phyloP scores from a whole-genome alignment of 2,329 filamentous ascomycete species.

The Tolypocladium ophioglossoides region DNA sequence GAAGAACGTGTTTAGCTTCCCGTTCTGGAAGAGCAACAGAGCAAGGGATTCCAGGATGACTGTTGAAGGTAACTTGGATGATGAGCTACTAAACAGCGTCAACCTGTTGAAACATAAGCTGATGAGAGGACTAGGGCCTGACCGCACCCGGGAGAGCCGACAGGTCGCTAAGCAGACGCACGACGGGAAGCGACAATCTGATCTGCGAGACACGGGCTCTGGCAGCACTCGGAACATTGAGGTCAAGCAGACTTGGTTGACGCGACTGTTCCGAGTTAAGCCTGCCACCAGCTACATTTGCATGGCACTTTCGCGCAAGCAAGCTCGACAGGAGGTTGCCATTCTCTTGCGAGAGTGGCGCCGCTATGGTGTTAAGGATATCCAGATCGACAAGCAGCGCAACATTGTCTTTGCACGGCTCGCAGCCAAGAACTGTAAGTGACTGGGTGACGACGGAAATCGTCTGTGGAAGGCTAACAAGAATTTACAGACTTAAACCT shows the following conservation, averaged over 20 bases:
- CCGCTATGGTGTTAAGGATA: slow-evolving; percentile 67
- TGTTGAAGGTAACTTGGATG: slow-evolving; percentile 26
- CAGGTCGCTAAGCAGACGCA: neutral
- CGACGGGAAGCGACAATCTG: slow-evolving; percentile 9
- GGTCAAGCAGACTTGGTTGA: slow-evolving; percentile 75
- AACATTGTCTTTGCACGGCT: slow-evolving; percentile 75
- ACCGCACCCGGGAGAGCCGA: neutral
- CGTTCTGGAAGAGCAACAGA: slow-evolving; percentile 44
- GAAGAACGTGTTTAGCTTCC: slow-evolving; percentile 42
- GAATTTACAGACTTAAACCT: slow-evolving; percentile 57
- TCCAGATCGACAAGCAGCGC: slow-evolving; percentile 67
- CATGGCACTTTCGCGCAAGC: slow-evolving; percentile 56
- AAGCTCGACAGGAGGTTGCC: slow-evolving; percentile 67
- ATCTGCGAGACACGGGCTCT: slow-evolving; percentile 24
- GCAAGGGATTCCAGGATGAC: slow-evolving; percentile 32
- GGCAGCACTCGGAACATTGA: slow-evolving; percentile 44
- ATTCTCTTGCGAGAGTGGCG: slow-evolving; percentile 71
- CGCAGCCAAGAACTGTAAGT: slow-evolving; percentile 66
- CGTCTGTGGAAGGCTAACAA: slow-evolving; percentile 8
- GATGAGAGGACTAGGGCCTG: neutral
- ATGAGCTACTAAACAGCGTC: neutral
- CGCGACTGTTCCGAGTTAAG: slow-evolving; percentile 80
- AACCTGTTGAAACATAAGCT: neutral
- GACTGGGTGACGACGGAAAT: no score
- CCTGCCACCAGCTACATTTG: slow-evolving; percentile 68